A percentile compares a stretch with the other conserved stretches of the same genome.
Conservation (phyloP, 352 stramenopile species). For the Phytophthora sp. region DNA sequence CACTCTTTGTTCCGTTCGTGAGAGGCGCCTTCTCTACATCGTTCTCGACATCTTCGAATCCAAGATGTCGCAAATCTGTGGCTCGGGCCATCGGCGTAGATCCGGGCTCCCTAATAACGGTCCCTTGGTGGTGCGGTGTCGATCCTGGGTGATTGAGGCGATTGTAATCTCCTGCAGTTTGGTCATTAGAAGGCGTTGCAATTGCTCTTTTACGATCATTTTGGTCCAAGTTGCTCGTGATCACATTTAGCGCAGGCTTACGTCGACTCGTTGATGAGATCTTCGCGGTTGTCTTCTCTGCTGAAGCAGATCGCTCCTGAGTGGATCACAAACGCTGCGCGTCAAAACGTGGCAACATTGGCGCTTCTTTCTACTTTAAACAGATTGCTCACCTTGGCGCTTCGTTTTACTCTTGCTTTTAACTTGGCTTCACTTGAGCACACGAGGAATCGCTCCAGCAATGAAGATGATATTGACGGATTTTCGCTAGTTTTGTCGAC, state of each 20-base stretch:
- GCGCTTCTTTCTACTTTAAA: neutral
- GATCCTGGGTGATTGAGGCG: constrained; percentile 63
- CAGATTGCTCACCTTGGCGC: constrained; percentile 11
- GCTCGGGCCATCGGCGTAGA: constrained; percentile 63
- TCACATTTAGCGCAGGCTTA: constrained; percentile 52
- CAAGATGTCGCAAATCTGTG: constrained; percentile 50
- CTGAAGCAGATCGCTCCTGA: constrained; percentile 25
- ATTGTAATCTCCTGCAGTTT: constrained; percentile 50
- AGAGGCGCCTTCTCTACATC: constrained; percentile 10
- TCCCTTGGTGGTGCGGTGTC: constrained; percentile 51
- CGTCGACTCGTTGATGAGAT: constrained; percentile 1
- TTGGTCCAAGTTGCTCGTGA: constrained; percentile 40
- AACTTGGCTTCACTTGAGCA: constrained; percentile 38
- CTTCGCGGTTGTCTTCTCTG: constrained; percentile 23
- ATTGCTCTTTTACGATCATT: constrained; percentile 5
- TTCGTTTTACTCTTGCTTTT: constrained; percentile 17
- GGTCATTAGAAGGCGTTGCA: constrained; percentile 4
- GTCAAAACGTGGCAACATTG: neutral
- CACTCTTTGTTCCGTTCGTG: neutral
- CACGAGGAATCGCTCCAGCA: constrained; percentile 46
- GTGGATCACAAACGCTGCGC: neutral
- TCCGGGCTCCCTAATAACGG: constrained; percentile 57
- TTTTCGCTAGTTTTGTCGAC: constrained; percentile 6
- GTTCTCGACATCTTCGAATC: constrained; percentile 62
- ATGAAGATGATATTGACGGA: constrained; percentile 11